These are phyloP conservation scores for Alternaria novae-zelandiae DNA, from an alignment of 2,329 filamentous ascomycete species.

Conservation along the genomic window DNA sequence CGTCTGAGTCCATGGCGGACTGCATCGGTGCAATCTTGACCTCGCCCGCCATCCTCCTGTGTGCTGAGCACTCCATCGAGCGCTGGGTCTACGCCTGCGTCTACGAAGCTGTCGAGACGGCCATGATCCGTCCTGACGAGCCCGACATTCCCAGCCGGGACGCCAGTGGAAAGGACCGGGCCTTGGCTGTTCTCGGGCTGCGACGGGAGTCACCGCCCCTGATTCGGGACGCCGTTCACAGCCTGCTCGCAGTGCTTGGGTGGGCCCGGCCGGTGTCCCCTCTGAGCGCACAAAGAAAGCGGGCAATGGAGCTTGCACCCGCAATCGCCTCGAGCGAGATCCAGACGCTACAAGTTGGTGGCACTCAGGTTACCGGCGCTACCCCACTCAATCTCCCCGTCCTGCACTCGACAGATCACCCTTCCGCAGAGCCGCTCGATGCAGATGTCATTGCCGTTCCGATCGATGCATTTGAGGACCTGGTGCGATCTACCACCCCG, in stretches of 20 bases:
- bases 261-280: constrained; percentile 27
- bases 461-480: constrained; percentile 13
- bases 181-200: constrained; percentile 29
- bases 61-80: constrained; percentile 32
- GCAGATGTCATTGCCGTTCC: constrained; percentile 15
- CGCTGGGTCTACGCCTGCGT: constrained; percentile 35
- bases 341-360: constrained; percentile 26
- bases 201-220: constrained; percentile 29
- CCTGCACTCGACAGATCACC: constrained; percentile 8
- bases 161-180: constrained; percentile 25
- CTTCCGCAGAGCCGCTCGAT: constrained; percentile 1
- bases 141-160: constrained; percentile 37
- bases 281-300: constrained; percentile 1
- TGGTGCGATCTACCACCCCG: constrained; percentile 29
- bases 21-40: constrained; percentile 25
- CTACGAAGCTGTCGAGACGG: constrained; percentile 39
- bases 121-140: constrained; percentile 37
- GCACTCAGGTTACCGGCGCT: constrained; percentile 29
- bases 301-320: neutral
- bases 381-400: constrained; percentile 30
- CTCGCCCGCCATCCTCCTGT: constrained; percentile 38
- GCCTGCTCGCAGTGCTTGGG: constrained; percentile 29
- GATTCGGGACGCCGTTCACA: constrained; percentile 30
- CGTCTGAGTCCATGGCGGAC: constrained; percentile 21
- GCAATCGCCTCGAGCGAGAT: constrained; percentile 4